Conservation (phyloP, 345 rosid genomes). For the Erucastrum elatum region DNA sequence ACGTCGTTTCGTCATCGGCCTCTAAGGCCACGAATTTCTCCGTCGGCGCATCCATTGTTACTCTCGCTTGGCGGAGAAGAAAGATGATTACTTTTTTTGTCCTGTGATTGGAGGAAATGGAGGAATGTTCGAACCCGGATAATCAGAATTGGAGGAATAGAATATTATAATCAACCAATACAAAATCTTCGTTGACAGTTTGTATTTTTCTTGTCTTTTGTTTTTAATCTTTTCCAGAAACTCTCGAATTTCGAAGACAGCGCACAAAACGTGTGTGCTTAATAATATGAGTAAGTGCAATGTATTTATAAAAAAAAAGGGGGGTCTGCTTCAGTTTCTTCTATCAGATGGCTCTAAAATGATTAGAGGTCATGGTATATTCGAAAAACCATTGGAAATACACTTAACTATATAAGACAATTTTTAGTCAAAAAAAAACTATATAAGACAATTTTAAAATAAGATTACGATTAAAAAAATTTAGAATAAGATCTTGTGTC, state of each 20-base stretch:
- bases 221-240: background rate
- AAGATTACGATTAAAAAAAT: no score
- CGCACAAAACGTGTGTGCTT: constrained; percentile 24
- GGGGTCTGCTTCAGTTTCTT: no score
- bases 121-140: constrained; percentile 11
- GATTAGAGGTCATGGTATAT: no score
- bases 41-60: constrained; percentile 41
- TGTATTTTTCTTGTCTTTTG: constrained; percentile 15
- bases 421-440: no score
- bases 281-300: background rate
- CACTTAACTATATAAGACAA: no score
- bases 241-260: constrained; percentile 21
- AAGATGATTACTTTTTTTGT: constrained; percentile 17
- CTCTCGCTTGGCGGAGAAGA: constrained; percentile 26
- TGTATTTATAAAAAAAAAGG: background rate
- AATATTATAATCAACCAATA: constrained; percentile 19
- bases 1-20: constrained; percentile 45
- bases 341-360: no score
- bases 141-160: background rate
- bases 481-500: no score
- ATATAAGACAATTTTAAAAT: no score
- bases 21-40: constrained; percentile 49
- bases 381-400: no score
- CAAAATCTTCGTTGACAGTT: constrained; percentile 31
- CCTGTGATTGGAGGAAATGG: constrained; percentile 23